These are phyloP conservation scores for Aspergillus pseudotamarii DNA, from an alignment of 2,329 filamentous ascomycete genomes.

Conservation along the genomic window DNA sequence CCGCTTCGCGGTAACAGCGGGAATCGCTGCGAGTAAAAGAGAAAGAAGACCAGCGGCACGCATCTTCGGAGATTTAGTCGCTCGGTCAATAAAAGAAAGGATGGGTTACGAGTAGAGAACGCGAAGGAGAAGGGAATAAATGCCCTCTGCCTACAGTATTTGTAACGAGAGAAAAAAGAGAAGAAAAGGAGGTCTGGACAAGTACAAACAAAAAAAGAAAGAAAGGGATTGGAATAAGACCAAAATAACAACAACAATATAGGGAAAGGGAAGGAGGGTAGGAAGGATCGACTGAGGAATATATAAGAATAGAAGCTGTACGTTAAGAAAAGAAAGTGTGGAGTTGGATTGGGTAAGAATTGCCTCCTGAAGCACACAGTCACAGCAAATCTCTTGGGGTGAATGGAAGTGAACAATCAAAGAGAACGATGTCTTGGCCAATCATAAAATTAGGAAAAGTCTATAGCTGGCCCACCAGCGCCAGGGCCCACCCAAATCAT, in stretches of 20 bases:
- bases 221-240: slow-evolving; percentile 1
- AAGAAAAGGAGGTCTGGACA: not conserved
- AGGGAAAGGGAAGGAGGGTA: not conserved
- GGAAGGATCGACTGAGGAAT: slow-evolving; percentile 10
- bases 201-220: not conserved
- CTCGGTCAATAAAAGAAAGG: not conserved
- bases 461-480: not conserved
- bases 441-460: not conserved
- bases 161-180: not conserved
- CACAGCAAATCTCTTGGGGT: not conserved
- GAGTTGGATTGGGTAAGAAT: slow-evolving; percentile 10
- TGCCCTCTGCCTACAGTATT: not conserved
- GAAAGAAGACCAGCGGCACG: slow-evolving; percentile 46
- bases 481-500: not conserved
- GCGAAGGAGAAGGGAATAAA: not conserved
- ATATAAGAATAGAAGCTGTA: slow-evolving; percentile 13
- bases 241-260: slow-evolving; percentile 5
- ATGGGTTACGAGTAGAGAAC: not conserved
- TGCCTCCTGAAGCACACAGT: slow-evolving; percentile 9
- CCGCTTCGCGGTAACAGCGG: slow-evolving; percentile 53
- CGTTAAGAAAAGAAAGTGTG: slow-evolving; percentile 15
- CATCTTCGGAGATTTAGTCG: slow-evolving; percentile 36
- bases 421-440: not conserved
- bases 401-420: not conserved
- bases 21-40: slow-evolving; percentile 46